Evolutionary conservation across 2,329 filamentous ascomycete genomes (phyloP), one percentile per base, ranked within the genome.

Genomic region (Cytospora piceae): DNA sequence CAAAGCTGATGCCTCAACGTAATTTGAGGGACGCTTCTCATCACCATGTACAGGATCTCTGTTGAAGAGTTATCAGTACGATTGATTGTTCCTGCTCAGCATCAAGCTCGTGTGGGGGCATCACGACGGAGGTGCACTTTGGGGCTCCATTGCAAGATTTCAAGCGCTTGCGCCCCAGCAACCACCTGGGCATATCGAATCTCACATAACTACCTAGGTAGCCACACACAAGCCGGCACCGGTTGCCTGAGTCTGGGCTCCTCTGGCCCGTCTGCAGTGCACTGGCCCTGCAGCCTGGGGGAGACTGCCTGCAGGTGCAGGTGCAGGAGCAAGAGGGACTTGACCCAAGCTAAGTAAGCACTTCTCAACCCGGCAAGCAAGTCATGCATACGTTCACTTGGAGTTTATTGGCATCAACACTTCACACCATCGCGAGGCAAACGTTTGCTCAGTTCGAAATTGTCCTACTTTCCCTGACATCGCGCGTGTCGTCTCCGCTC

Each of bases 251-350:
- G 53, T 37, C 60, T 32, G 52, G 53, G 55, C 58, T 57, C 60
- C 29, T 66, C 53, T 53, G 42, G 42, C 42, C 63, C 58, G 27
- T 57, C 42, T 67, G 65, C 63, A 59, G 65, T 59, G 65, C 42
- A 67, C 57, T 31, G 65, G 61, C 65, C 54, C 57, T 67, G 65
- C 65, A 65, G 65, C 42, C 61, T 64, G 61, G 65, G 65, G 39
- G 39, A 64, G 39, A 58, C 61, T 52, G 58, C 58, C 58, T 64
- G 54, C 62, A 67, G 53, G 22, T 67, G 61, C 61, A 67, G 61
- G 37, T 65, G 65, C 65, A 67, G 52, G 52, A 34, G 61, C 61
- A 64, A 17, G 61, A 64, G 58, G 65, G 57, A 56, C 61, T 46
- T 59, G 46, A 54, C 62, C 57, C 52, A 49, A 58, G 60, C 64